Evolutionary conservation across 352 stramenopile genomes (phyloP).

Genomic region (Globisporangium heterothallicum): DNA sequence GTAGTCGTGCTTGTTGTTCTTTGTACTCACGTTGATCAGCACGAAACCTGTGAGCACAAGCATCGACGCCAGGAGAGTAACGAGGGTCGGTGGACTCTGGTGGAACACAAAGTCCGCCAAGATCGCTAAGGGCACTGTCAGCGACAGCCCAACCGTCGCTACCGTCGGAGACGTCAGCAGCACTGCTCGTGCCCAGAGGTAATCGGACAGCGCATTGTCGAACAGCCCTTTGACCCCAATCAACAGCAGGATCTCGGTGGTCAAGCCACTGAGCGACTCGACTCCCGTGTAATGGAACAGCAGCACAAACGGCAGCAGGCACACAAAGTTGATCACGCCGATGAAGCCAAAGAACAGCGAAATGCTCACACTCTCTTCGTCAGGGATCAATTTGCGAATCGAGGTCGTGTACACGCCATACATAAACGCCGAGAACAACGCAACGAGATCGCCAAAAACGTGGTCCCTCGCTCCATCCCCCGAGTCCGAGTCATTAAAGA

Average conservation of each 20-base stretch:
- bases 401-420: constrained; percentile 94
- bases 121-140: constrained; percentile 96
- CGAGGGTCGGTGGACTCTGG: constrained; percentile 33
- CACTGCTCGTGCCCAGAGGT: constrained; percentile 93
- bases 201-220: constrained; percentile 95
- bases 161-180: constrained; percentile 95
- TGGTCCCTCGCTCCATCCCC: constrained; percentile 22
- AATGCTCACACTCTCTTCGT: constrained; percentile 89
- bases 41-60: constrained; percentile 78
- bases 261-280: constrained; percentile 62
- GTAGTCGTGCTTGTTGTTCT: constrained; percentile 59
- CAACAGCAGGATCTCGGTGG: constrained; percentile 75
- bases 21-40: constrained; percentile 42
- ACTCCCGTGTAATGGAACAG: constrained; percentile 65
- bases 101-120: constrained; percentile 82
- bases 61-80: constrained; percentile 55
- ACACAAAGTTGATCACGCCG: constrained; percentile 84
- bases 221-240: constrained; percentile 89
- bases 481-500: constrained; percentile 66
- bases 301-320: constrained; percentile 56
- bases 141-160: constrained; percentile 93
- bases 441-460: constrained; percentile 62
- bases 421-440: constrained; percentile 77
- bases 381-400: constrained; percentile 65
- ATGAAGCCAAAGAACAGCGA: constrained; percentile 96